These are phyloP conservation scores for Leishmania arabica DNA, from an alignment of 208 protist species.

Conservation along the genomic window DNA sequence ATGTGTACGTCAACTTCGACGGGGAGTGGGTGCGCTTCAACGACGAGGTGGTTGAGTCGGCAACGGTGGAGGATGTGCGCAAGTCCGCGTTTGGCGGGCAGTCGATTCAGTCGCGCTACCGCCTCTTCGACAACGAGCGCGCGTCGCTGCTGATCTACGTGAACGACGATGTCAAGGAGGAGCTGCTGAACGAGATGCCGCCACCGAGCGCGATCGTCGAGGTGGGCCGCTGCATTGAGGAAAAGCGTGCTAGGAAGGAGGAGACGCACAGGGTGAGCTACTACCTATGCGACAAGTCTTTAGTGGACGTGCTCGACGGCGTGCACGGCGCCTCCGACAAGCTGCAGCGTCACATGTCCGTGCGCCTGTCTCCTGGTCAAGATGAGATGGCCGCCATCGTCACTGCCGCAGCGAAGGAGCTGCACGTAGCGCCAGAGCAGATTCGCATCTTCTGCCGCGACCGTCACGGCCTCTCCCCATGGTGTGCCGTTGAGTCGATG, in stretches of 20 bases:
- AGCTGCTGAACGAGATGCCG: conserved; percentile 35
- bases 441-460: conserved; percentile 38
- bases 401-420: conserved; percentile 34
- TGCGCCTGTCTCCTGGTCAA: conserved; percentile 25
- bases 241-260: conserved; percentile 24
- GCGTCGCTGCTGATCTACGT: conserved; percentile 79
- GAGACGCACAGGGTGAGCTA: conserved; percentile 33
- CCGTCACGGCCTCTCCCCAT: conserved; percentile 13
- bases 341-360: conserved; percentile 19
- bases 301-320: conserved; percentile 54
- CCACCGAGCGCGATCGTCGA: conserved; percentile 36
- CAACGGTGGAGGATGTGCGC: conserved; percentile 46
- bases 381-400: conserved; percentile 24
- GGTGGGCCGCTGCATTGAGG: conserved; percentile 40
- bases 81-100: conserved; percentile 66
- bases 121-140: conserved; percentile 61
- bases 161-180: conserved; percentile 39
- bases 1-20: conserved; percentile 66
- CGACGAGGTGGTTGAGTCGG: conserved; percentile 65
- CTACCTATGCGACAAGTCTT: conserved; percentile 34
- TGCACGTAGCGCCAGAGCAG: conserved; percentile 28
- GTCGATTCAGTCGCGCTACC: conserved; percentile 33
- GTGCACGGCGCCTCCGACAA: conserved; percentile 24
- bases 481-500: conserved; percentile 10
- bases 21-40: conserved; percentile 81